Base-by-base conservation (phyloP, 1,284 basidiomycete species). In the Prillingera fragicola region DNA sequence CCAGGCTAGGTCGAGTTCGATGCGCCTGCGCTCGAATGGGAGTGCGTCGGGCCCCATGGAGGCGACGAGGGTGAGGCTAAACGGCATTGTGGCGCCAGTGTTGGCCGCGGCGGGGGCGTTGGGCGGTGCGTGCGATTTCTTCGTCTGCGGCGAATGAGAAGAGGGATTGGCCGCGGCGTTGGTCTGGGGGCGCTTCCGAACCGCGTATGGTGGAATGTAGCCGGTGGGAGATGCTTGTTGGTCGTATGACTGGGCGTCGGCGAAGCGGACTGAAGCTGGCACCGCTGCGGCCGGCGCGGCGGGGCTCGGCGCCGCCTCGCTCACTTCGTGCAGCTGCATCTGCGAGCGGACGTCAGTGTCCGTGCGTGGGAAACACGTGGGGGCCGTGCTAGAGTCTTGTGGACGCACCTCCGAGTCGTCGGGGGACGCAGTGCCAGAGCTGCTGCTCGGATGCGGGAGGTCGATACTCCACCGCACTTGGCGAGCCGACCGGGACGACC, bases 1-100 rank as follows among this genome's bases (percentile, higher is more conserved):
- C 57, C 57, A 59, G 8, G 42, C 22, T 27, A 59, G 40, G 38
- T 51, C 45, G 28, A 59, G 46, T 45, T 59, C 55, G 41, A 57
- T 14, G 23, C 55, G 45, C 33, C 43, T 46, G 19, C 45, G 45
- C 21, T 35, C 28, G 37, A 48, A 43, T 28, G 52, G 42, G 32
- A 54, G 38, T 14, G 32, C 39, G 27, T 34, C 39, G 23, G 36
- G 53, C 6, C 45, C 38, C 14, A 50, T 42, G 10, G 52, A 43
- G 3, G 56, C 53, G 14, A 43, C 24, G 23, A 57, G 41, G 14
- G 53, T 57, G 5, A 48, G 12, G 9, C 41, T 23, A 21, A 57
- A 31, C 8, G 34, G 23, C 22, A n/a, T 33, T n/a, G 37, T 19
- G 28, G 28, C 18, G 38, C 19, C 15, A 31, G 6, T 25, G 23